Evolutionary conservation across 306 rosid genomes (phyloP), one percentile per base, ranked within the genome.

Genomic region (Trifolium fragiferum): DNA sequence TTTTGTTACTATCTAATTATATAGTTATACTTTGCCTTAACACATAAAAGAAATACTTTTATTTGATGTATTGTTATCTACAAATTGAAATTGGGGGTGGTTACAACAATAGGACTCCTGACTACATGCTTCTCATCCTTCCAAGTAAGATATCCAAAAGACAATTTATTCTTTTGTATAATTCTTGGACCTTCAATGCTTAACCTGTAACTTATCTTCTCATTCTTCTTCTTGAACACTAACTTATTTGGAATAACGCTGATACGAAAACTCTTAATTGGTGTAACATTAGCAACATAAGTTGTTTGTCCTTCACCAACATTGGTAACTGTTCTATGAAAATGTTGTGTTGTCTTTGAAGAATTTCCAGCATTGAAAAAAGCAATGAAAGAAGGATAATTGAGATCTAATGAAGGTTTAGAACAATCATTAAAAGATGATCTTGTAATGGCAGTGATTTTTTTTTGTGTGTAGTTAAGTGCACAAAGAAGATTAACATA

Each of bases 301-400:
- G n/a, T n/a, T n/a, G n/a, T n/a, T n/a, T n/a, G n/a, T n/a, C n/a
- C n/a, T n/a, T n/a, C n/a, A n/a, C n/a, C n/a, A n/a, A n/a, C n/a
- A n/a, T n/a, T n/a, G n/a, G n/a, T n/a, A n/a, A n/a, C n/a, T n/a
- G n/a, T n/a, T n/a, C n/a, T n/a, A n/a, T n/a, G n/a, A n/a, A n/a
- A n/a, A n/a, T 89, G 86, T 12, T 27, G 81, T 2, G 21, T 6
- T 14, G 46, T 40, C 13, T n/a, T 53, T 4, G 65, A 15, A 8
- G 82, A 75, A 10, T 20, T 53, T 9, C 78, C 83, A 1, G 8
- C 55, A 12, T 73, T 47, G 67, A 81, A 80, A 66, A 77, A 82
- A 38, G 87, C 90, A 49, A 91, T 84, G 7, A 91, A 91, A 49
- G 94, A 91, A 21, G 96, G 96, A 81, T 90, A 90, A 65, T 90